Percentiles rank a stretch among this genome's conserved stretches.
These are phyloP conservation scores for Musa itinerans DNA, from an alignment of 176 grass and related monocot species.

Conservation along the genomic window DNA sequence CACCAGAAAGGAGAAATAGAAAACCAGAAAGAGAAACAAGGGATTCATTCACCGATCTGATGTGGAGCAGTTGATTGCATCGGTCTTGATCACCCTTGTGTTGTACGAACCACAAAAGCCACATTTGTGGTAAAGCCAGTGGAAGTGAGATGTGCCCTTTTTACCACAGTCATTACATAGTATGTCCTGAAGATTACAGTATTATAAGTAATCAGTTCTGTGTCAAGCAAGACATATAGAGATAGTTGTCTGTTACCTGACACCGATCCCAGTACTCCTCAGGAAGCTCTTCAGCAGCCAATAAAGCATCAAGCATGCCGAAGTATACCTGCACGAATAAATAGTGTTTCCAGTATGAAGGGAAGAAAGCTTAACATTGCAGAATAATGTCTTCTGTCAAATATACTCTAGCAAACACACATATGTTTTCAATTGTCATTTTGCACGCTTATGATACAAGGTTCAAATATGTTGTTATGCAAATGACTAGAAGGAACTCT, in stretches of 20 bases:
- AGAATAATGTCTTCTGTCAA: neutral
- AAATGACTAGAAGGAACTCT: too few relatives aligned
- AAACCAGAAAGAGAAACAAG: constrained; percentile 18
- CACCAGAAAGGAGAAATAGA: neutral
- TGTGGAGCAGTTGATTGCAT: constrained; percentile 36
- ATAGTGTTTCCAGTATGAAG: neutral
- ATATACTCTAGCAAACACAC: neutral
- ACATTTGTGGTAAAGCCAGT: constrained; percentile 91
- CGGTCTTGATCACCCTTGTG: constrained; percentile 76
- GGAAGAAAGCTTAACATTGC: neutral
- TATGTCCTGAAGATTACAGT: constrained; percentile 41
- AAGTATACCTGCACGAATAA: constrained; percentile 62
- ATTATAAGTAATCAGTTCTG: neutral
- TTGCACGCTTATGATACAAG: neutral
- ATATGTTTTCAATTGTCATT: neutral
- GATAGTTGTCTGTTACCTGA: constrained; percentile 28
- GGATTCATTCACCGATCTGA: constrained; percentile 30
- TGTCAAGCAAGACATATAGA: neutral
- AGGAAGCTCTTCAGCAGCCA: constrained; percentile 66
- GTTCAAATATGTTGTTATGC: too few relatives aligned
- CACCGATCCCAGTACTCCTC: constrained; percentile 73
- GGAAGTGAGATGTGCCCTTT: constrained; percentile 61
- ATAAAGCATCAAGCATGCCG: constrained; percentile 85
- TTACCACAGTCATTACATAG: constrained; percentile 81
- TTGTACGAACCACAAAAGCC: constrained; percentile 66